Evolutionary conservation across 208 protist genomes (phyloP).

Genomic region (Leishmania turanica): DNA sequence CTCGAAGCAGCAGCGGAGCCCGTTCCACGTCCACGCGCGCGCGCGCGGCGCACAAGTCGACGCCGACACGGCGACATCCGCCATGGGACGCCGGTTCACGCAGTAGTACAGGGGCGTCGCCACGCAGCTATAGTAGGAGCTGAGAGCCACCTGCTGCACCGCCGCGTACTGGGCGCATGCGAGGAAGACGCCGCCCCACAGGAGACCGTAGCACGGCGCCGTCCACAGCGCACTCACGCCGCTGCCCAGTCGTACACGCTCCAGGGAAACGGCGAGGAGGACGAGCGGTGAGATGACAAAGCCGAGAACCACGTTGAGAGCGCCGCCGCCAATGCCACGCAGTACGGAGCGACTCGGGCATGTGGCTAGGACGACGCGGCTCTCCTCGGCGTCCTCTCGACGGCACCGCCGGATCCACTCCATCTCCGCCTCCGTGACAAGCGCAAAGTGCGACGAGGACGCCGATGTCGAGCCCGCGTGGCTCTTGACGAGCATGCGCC

Average conservation of each 20-base stretch:
- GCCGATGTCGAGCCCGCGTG: neutral
- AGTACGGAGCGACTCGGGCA: conserved; percentile 54
- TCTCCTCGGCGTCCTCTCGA: conserved; percentile 64
- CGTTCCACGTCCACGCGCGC: conserved; percentile 41
- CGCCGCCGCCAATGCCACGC: conserved; percentile 48
- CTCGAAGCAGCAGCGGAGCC: conserved; percentile 52
- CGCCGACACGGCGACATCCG: conserved; percentile 17
- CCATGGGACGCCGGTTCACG: conserved; percentile 31
- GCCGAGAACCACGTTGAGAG: conserved; percentile 55
- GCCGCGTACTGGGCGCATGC: conserved; percentile 66
- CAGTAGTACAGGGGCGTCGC: conserved; percentile 48
- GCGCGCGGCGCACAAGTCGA: conserved; percentile 7
- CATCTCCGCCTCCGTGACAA: conserved; percentile 81
- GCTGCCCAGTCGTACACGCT: conserved; percentile 46
- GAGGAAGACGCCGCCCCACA: conserved; percentile 68
- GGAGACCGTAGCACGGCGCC: conserved; percentile 48
- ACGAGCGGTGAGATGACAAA: conserved; percentile 63
- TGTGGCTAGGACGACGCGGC: conserved; percentile 72
- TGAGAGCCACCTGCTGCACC: conserved; percentile 65
- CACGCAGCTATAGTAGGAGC: conserved; percentile 45
- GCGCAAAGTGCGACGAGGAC: conserved; percentile 32
- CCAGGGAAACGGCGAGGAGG: conserved; percentile 63
- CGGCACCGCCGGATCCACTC: conserved; percentile 49
- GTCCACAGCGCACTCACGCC: conserved; percentile 25
- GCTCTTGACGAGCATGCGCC: conserved; percentile 16